These are phyloP conservation scores for Pinus tabuliformis DNA, from an alignment of 75 land plant species.

Conservation along the genomic window DNA sequence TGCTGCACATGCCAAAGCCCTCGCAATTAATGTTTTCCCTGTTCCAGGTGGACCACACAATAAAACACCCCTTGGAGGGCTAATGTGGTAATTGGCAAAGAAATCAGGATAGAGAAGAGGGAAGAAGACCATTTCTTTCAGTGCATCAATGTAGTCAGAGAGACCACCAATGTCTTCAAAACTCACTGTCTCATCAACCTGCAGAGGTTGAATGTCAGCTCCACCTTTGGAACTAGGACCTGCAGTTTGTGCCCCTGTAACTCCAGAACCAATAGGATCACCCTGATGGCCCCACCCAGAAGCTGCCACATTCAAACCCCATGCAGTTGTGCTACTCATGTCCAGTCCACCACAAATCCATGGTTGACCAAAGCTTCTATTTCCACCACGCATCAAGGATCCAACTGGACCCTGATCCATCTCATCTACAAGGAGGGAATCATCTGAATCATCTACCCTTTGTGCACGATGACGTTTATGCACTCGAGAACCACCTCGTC, in stretches of 20 bases:
- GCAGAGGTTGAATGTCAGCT: constrained; percentile 96
- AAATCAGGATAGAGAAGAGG: constrained; percentile 94
- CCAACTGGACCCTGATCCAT: constrained; percentile 76
- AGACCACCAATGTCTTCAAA: constrained; percentile 97
- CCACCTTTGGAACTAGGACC: constrained; percentile 98
- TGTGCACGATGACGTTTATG: constrained; percentile 76
- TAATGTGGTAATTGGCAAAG: constrained; percentile 90
- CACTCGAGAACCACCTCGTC: constrained; percentile 64
- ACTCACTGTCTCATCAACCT: constrained; percentile 87
- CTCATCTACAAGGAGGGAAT: constrained; percentile 98
- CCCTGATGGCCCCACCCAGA: constrained; percentile 87
- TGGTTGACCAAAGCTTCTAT: constrained; percentile 54
- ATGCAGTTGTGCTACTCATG: constrained; percentile 64
- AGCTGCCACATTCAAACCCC: constrained; percentile 86
- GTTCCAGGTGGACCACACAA: constrained; percentile 99
- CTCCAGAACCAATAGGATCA: constrained; percentile 44
- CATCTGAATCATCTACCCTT: constrained; percentile 89
- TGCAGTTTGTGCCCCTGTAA: constrained; percentile 85
- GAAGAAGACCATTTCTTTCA: constrained; percentile 99
- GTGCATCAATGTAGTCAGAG: constrained; percentile 87
- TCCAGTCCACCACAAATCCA: constrained; percentile 86
- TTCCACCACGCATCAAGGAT: constrained; percentile 76
- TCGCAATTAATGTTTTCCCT: constrained; percentile 93
- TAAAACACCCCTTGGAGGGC: constrained; percentile 95
- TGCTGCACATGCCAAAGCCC: constrained; percentile 97